phyloP scores from a whole-genome alignment of 768 basidiomycete species.

The Lactarius tabidus region DNA sequence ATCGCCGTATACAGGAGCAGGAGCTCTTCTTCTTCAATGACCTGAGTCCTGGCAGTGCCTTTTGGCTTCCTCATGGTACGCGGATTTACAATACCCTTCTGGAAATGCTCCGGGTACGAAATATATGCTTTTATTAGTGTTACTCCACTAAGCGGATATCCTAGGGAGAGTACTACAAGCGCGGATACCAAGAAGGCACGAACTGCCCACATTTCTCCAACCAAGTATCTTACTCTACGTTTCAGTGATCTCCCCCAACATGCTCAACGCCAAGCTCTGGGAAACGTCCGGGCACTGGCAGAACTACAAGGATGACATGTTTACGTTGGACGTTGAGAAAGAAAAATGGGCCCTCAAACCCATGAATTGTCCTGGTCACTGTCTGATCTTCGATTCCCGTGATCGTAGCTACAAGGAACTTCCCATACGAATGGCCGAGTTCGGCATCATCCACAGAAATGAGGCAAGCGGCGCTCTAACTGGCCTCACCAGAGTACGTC shows the following conservation, averaged over 20 bases:
- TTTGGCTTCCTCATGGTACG: slow-evolving; percentile 97
- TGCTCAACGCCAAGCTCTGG: slow-evolving; percentile 96
- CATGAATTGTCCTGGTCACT: slow-evolving; percentile 99
- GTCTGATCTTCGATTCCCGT: slow-evolving; percentile 89
- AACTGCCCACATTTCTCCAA: slow-evolving; percentile 20
- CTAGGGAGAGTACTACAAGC: slow-evolving; percentile 88
- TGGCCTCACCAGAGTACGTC: slow-evolving; percentile 86
- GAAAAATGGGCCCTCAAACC: slow-evolving; percentile 95
- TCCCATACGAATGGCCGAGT: slow-evolving; percentile 97
- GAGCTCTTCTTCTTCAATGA: slow-evolving; percentile 99
- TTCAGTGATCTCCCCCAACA: slow-evolving; percentile 93
- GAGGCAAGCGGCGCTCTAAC: slow-evolving; percentile 94
- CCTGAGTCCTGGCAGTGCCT: slow-evolving; percentile 88
- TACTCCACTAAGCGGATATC: slow-evolving; percentile 4
- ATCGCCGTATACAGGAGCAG: slow-evolving; percentile 59
- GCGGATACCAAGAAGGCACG: slow-evolving; percentile 89
- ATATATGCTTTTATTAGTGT: slow-evolving; percentile 7
- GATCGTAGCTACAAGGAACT: slow-evolving; percentile 94
- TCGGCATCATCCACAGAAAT: slow-evolving; percentile 95
- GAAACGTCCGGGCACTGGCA: slow-evolving; percentile 98
- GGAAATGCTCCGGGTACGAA: slow-evolving; percentile 80
- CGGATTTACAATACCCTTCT: slow-evolving; percentile 93
- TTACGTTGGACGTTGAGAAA: slow-evolving; percentile 89
- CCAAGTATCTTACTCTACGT: slow-evolving; percentile 7
- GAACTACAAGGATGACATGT: slow-evolving; percentile 99